These are phyloP conservation scores for Verticillium klebahnii DNA, from an alignment of 2,329 filamentous ascomycete genomes.

Conservation along the genomic window DNA sequence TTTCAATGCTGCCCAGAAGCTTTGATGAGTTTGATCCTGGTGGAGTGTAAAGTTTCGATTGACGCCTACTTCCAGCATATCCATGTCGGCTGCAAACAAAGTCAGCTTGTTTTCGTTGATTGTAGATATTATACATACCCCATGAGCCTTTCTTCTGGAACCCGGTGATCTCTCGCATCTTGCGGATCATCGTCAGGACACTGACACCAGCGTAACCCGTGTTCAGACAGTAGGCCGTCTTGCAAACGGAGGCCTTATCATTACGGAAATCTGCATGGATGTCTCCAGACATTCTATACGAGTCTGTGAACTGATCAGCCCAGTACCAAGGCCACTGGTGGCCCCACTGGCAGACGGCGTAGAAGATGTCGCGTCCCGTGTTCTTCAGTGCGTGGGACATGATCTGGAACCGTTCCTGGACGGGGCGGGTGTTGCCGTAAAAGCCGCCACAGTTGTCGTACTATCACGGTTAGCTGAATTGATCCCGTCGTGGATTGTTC, in stretches of 20 bases:
- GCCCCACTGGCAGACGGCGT: conserved; percentile 29
- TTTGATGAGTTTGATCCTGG: conserved; percentile 38
- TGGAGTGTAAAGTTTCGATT: conserved; percentile 26
- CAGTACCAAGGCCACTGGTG: conserved; percentile 16
- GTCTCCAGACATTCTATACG: conserved; percentile 26
- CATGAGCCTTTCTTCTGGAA: conserved; percentile 24
- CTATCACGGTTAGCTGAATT: conserved; percentile 16
- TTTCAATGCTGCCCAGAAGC: conserved; percentile 41
- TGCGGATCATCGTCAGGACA: conserved; percentile 25
- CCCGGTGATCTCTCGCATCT: conserved; percentile 25
- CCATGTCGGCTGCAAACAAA: conserved; percentile 24
- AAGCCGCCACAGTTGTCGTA: conserved; percentile 49
- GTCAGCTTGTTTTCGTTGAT: background rate
- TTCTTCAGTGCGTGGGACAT: conserved; percentile 26
- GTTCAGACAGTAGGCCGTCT: conserved; percentile 27
- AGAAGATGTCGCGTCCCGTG: conserved; percentile 25
- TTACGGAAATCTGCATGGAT: conserved; percentile 23
- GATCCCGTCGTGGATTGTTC: too few relatives aligned
- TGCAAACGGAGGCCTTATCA: conserved; percentile 17
- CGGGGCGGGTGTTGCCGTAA: conserved; percentile 39
- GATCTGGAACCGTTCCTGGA: conserved; percentile 35
- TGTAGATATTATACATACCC: conserved; percentile 10
- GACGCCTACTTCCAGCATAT: conserved; percentile 36
- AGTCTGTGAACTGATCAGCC: conserved; percentile 20
- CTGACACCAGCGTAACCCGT: conserved; percentile 25